Evolutionary conservation across 2,329 filamentous ascomycete species (phyloP).

Genomic region (Fusarium incarnatum): DNA sequence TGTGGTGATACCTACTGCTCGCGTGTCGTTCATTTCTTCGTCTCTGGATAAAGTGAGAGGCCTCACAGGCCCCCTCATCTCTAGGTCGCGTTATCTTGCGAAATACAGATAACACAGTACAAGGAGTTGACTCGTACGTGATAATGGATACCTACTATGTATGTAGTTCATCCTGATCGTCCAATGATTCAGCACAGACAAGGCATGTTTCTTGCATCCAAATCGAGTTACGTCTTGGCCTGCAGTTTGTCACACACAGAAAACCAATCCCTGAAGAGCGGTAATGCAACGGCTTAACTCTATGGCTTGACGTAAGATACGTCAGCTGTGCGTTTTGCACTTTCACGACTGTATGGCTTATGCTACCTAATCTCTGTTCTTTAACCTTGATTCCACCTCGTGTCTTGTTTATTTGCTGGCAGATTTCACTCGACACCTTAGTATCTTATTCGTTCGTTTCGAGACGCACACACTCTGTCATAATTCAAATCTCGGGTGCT

Average conservation of each 20-base stretch:
- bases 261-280: constrained; percentile 27
- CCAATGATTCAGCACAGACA: constrained; percentile 39
- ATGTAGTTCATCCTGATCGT: constrained; percentile 1
- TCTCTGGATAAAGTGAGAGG: constrained; percentile 26
- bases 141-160: not conserved
- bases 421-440: not conserved
- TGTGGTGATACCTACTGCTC: constrained; percentile 15
- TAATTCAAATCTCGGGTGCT: constrained; percentile 24
- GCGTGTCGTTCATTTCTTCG: constrained; percentile 27
- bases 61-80: constrained; percentile 30
- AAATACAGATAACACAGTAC: not conserved
- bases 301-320: constrained; percentile 14
- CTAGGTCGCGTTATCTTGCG: not conserved
- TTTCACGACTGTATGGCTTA: constrained; percentile 8
- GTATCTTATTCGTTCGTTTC: not conserved
- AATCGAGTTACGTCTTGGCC: constrained; percentile 43
- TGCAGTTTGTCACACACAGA: constrained; percentile 39
- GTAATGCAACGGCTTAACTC: constrained; percentile 28
- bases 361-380: constrained; percentile 11
- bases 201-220: constrained; percentile 40
- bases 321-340: constrained; percentile 30
- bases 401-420: constrained; percentile 2
- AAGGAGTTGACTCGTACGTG: not conserved
- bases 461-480: constrained; percentile 7
- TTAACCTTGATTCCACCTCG: constrained; percentile 36